Evolutionary conservation across 1,284 basidiomycete genomes (phyloP), one percentile per base, ranked within the genome.

Genomic region (Ceratobasidium sp.): DNA sequence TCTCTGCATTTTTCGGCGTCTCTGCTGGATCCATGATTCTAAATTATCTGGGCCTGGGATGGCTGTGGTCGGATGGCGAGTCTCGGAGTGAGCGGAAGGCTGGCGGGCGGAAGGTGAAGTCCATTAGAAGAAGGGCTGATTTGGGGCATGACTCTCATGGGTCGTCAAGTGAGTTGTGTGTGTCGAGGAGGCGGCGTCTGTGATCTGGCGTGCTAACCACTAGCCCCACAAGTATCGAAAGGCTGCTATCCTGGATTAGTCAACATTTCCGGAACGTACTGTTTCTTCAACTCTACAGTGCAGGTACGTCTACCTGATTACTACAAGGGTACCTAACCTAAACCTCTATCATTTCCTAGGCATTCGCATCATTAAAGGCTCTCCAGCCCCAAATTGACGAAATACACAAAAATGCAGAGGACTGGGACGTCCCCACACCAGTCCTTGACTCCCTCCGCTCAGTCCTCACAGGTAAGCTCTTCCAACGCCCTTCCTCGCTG

Each of bases 261-360:
- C 78, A 97, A 98, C 79, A 90, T 95, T 44, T 94, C 93, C n/a
- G 95, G 95, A 9, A 96, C 94, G 63, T 92, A 96, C 76, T 97
- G 95, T 79, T 98, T 96, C 83, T 92, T 97, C 89, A 96, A 98
- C 80, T 94, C 94, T 14, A 95, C 94, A 2, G 83, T 97, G 11
- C 95, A 96, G 87, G 94, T 93, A 76, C 75, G 84, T 78, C 7
- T 26, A 41, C 47, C 50, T 16, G 16, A 7, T 46, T 8, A 16
- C 14, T 47, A 30, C 73, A 72, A 14, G 52, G 73, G 41, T 62
- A 74, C 76, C 69, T n/a, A 54, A 38, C 72, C 32, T 73, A 77
- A 1, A 62, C 43, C 4, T 52, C 57, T 57, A 13, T 43, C 14
- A 49, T 11, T 74, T 50, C 74, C 41, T 66, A 96, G 93, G 92